Evolutionary conservation across 2,329 filamentous ascomycete genomes (phyloP).

Genomic region (Didymella segeticola): DNA sequence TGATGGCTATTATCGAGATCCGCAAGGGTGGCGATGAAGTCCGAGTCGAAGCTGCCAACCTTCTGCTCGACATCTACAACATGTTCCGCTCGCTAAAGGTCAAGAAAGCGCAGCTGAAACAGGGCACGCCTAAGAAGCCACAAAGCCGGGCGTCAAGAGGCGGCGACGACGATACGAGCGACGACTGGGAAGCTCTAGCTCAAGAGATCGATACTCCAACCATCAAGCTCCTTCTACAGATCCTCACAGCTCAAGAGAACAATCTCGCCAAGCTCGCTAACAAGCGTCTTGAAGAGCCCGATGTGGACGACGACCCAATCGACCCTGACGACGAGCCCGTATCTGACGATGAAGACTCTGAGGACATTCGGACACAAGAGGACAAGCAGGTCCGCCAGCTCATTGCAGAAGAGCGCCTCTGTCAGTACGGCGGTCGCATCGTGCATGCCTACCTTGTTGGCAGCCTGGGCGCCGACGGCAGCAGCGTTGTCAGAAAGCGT

Average conservation of each 20-base stretch:
- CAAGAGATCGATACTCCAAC: conserved; percentile 71
- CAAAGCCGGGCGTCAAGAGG: conserved; percentile 25
- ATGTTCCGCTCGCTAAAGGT: conserved; percentile 77
- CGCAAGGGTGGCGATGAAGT: conserved; percentile 76
- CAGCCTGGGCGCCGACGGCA: conserved; percentile 67
- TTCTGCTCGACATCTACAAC: conserved; percentile 81
- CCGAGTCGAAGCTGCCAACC: conserved; percentile 75
- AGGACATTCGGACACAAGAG: conserved; percentile 50
- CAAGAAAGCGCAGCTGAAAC: conserved; percentile 39
- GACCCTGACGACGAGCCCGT: conserved; percentile 69
- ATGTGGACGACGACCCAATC: conserved; percentile 75
- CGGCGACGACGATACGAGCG: conserved; percentile 42
- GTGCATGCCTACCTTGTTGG: conserved; percentile 79
- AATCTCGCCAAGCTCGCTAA: conserved; percentile 56
- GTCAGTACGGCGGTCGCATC: conserved; percentile 83
- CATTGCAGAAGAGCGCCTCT: conserved; percentile 83
- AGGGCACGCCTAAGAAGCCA: conserved; percentile 42
- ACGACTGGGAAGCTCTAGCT: conserved; percentile 66
- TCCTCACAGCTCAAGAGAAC: conserved; percentile 80
- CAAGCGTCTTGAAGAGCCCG: conserved; percentile 50
- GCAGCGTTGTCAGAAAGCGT: conserved; percentile 67
- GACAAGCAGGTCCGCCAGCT: conserved; percentile 69
- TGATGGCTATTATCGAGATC: conserved; percentile 58
- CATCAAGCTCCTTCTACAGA: conserved; percentile 71
- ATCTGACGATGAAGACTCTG: conserved; percentile 63